Evolutionary conservation across 306 rosid genomes (phyloP), one percentile per base, ranked within the genome.

Genomic region (Gillenia trifoliata): DNA sequence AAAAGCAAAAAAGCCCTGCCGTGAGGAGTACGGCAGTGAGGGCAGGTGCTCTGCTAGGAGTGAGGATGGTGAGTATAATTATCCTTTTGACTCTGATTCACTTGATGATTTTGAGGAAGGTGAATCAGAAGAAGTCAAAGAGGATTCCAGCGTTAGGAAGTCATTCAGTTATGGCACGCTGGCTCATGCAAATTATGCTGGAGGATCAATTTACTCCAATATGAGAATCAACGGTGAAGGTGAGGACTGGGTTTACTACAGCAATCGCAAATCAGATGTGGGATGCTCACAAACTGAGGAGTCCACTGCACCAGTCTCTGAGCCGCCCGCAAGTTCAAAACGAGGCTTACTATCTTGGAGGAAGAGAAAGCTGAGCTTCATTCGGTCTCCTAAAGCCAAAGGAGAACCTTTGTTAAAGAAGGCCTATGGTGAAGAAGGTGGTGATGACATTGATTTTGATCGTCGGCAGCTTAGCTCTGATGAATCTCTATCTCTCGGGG

Each of bases 351-450:
- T 95, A 41, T 86, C 99, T 29, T 95, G 99, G 99, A 92, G 96
- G 86, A 95, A 95, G 97, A 92, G 99, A 81, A 95, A 95, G 89
- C 72, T 95, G 89, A 95, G 93, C 79, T 95, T 95, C 87, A 90
- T 73, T 61, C 77, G 98, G 77, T 92, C 99, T 72, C 99, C 98
- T 36, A 92, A 95, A 76, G 86, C 96, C 52, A 92, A 95, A 78
- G 99, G 99, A 68, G 99, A 95, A 78, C 99, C 99, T 0, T 80
- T 95, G 85, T 64, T 92, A 31, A 95, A 95, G 91, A 92, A 91
- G 83, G 98, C 88, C 15, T 89, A 95, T 31, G 99, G 92, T n/a
- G 99, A 95, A 70, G 99, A 90, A 89, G 99, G 99, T n/a, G 98
- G 99, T 23, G 99, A 95, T 78, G 99, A 95, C 81, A 95, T 95